phyloP scores from a whole-genome alignment of 495 filamentous ascomycete species.

The Penicillium verhagenii region DNA sequence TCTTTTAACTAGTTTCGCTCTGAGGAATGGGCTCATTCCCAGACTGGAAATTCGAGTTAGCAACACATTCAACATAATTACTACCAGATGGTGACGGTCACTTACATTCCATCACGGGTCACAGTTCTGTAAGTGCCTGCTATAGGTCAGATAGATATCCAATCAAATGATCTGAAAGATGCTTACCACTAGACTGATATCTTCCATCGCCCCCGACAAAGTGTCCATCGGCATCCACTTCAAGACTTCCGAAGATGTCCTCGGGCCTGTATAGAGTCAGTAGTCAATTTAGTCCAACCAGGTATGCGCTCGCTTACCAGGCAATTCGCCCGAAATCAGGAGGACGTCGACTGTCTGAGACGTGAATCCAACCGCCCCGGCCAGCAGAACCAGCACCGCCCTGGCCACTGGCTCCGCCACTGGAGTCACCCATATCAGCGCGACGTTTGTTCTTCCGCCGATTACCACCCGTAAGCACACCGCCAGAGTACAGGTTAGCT shows the following conservation, averaged over 20 bases:
- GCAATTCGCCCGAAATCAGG: slow-evolving; percentile 91
- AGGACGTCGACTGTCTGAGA: slow-evolving; percentile 77
- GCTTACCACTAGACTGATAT: slow-evolving; percentile 58
- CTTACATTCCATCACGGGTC: slow-evolving; percentile 62
- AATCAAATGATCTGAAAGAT: not conserved
- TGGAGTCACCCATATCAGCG: slow-evolving; percentile 53
- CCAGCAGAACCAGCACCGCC: slow-evolving; percentile 82
- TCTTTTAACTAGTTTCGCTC: slow-evolving; percentile 54
- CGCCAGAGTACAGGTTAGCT: slow-evolving; percentile 63
- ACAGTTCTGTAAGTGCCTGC: slow-evolving; percentile 53
- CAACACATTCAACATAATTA: not conserved
- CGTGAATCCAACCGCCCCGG: slow-evolving; percentile 83
- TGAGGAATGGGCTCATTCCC: slow-evolving; percentile 56
- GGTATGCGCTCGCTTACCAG: slow-evolving; percentile 40
- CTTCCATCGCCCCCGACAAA: slow-evolving; percentile 61
- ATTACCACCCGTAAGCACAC: slow-evolving; percentile 57
- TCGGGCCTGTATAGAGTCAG: slow-evolving; percentile 55
- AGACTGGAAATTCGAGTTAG: slow-evolving; percentile 39
- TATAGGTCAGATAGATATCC: slow-evolving; percentile 11
- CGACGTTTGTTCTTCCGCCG: slow-evolving; percentile 33
- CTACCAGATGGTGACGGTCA: slow-evolving; percentile 9
- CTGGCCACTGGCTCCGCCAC: slow-evolving; percentile 75
- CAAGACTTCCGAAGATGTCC: slow-evolving; percentile 91
- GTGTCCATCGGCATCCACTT: slow-evolving; percentile 74
- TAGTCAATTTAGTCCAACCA: not conserved